Evolutionary conservation across 495 filamentous ascomycete genomes (phyloP), one percentile per base, ranked within the genome.

Genomic region (Umbilicaria muhlenbergii): DNA sequence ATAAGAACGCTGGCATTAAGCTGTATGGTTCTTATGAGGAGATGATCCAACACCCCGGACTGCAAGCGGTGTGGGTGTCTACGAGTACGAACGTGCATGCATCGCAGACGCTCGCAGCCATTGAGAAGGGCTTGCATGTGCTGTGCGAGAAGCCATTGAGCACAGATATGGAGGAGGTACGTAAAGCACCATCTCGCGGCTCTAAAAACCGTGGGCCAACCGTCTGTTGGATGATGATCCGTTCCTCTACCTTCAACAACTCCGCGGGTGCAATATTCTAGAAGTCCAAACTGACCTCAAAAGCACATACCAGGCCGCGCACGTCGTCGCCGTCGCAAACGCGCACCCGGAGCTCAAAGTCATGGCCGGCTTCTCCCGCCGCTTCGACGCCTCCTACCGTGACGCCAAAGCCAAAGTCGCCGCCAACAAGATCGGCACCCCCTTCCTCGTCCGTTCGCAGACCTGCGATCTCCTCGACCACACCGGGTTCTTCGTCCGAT

Each of bases 291-390:
- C 24, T 28, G 24, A 28, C 24, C 24, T 28, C 7, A 28, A 28
- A 28, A 28, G 24, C n/a, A 38, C 24, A 31, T 28, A 28, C 24
- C 24, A 74, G 70, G 70, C 67, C 36, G 67, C 67, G 58, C 54
- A 51, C 11, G 71, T 77, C 38, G 56, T 75, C 46, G 62, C 67
- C 38, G 69, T 64, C 10, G 71, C 73, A 13, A 47, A 50, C 38
- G 55, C 56, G 32, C 68, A 67, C 17, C 70, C 70, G 4, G 58
- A 71, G 44, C 58, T 74, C 14, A 74, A 75, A 51, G 67, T 74
- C 28, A 73, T 77, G 69, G 73, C 69, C 44, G 73, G 72, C 5
- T 76, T 74, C 61, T 73, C 69, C 11, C 65, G 71, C 4, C 68
- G 73, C 21, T 75, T 77, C 56, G 72, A 75, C 49, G 62, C 56